Evolutionary conservation across 148 eudicot genomes (phyloP).

Genomic region (Camellia lanceoleosa): DNA sequence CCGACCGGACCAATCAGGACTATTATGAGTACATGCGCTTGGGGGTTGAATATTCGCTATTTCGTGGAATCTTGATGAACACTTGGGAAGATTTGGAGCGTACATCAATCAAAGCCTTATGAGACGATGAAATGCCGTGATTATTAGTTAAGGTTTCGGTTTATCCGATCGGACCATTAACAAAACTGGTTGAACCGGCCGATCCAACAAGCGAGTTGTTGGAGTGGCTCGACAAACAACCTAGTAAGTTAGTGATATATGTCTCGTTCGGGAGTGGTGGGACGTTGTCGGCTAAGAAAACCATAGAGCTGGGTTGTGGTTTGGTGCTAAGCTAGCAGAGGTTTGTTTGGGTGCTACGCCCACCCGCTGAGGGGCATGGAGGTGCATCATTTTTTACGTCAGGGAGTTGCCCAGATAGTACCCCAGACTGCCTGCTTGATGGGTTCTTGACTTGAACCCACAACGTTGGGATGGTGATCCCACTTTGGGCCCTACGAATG

Average conservation of each 20-base stretch:
- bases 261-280: constrained; percentile 51
- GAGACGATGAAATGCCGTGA: constrained; percentile 15
- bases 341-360: constrained; percentile 52
- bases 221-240: constrained; percentile 25
- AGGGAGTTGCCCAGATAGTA: not conserved
- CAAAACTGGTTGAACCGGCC: not conserved
- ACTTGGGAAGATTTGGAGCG: constrained; percentile 42
- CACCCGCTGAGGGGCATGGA: constrained; percentile 22
- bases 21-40: constrained; percentile 21
- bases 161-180: constrained; percentile 34
- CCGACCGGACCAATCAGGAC: not conserved
- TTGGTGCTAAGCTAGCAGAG: constrained; percentile 41
- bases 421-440: constrained; percentile 18
- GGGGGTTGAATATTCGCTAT: constrained; percentile 15
- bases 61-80: constrained; percentile 37
- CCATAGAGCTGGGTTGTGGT: constrained; percentile 40
- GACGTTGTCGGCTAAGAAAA: constrained; percentile 30
- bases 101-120: constrained; percentile 20
- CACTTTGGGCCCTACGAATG: constrained; percentile 33
- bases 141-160: constrained; percentile 28
- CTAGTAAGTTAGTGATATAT: constrained; percentile 31
- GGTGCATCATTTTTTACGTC: constrained; percentile 12
- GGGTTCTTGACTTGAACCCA: constrained; percentile 37
- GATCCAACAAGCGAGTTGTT: constrained; percentile 3
- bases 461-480: constrained; percentile 27